Base-by-base conservation (phyloP, 495 filamentous ascomycete genomes). In the Cercophora samala region DNA sequence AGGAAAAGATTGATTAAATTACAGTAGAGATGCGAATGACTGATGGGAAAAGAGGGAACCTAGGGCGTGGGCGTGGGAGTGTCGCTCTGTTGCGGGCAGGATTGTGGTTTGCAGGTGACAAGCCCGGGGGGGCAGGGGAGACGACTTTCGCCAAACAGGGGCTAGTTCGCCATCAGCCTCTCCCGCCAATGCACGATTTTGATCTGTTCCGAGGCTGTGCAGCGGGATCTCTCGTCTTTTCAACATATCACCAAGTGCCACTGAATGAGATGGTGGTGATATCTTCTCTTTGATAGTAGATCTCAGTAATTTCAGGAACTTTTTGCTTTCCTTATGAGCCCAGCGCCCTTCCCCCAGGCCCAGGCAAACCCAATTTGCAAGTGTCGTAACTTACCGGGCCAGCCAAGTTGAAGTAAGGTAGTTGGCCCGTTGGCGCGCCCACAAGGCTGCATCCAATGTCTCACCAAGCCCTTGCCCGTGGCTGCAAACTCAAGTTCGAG, bases 31-130 rank as follows among this genome's bases (percentile, higher is more conserved):
- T 19, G 26, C 29, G 51, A 63, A 52, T n/a, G 60, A 64, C 51
- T 17, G 66, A 62, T 42, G 42, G 54, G 13, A 64, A 66, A 29
- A 64, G 68, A 69, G 64, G 68, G 68, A 69, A 51, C 67, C 67
- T 21, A 65, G 58, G 32, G 18, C 59, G 66, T 42, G 62, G 42
- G 42, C n/a, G n/a, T n/a, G n/a, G n/a, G n/a, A n/a, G 42, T 55
- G 61, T 29, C n/a, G 24, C 22, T 23, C 53, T 23, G 53, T 21
- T n/a, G 25, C 26, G 51, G 37, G 32, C 24, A 64, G 54, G 66
- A 61, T 51, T 64, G 13, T n/a, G 37, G 32, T 64, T 58, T 60
- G 55, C 55, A 61, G 42, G 63, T 63, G 58, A 62, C 58, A 62
- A 58, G 52, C 56, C n/a, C 53, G 8, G 19, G 60, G 60, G 60